Evolutionary conservation across 768 basidiomycete species (phyloP).

Genomic region (Collybia mongolica): DNA sequence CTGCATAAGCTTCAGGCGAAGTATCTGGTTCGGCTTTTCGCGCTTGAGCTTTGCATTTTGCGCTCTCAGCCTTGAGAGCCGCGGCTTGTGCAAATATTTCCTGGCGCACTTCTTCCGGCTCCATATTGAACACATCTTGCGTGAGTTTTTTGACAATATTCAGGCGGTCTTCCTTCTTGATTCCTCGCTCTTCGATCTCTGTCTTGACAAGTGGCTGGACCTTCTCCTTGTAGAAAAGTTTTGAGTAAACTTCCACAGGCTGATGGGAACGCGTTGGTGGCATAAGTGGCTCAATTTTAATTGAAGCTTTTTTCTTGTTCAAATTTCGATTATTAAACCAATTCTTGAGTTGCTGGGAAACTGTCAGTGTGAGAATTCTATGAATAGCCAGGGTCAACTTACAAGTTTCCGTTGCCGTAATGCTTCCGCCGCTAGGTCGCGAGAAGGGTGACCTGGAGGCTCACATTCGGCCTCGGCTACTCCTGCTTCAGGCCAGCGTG

Average conservation of each 20-base stretch:
- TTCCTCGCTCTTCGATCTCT: not conserved
- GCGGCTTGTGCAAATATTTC: too few species aligned
- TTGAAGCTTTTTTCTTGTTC: not conserved
- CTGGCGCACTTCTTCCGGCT: not conserved
- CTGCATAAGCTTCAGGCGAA: too few species aligned
- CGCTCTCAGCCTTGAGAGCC: too few species aligned
- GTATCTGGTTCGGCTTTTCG: too few species aligned
- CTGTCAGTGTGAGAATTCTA: too few species aligned
- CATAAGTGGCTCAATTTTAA: not conserved
- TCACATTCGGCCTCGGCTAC: too few species aligned
- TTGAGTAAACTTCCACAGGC: not conserved
- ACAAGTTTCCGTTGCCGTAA: too few species aligned
- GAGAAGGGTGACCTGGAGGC: too few species aligned
- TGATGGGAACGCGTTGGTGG: not conserved
- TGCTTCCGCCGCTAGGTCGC: too few species aligned
- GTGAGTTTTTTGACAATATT: not conserved
- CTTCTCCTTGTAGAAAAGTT: not conserved
- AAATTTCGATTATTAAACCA: not conserved
- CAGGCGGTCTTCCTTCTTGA: not conserved
- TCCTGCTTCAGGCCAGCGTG: not conserved
- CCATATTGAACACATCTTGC: not conserved
- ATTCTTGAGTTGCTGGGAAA: not conserved
- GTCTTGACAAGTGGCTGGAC: not conserved
- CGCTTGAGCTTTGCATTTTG: too few species aligned
- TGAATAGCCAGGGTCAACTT: too few species aligned